Percentiles rank a stretch among this genome's conserved stretches.
Evolutionary conservation across 2,329 filamentous ascomycete genomes (phyloP).

Genomic region (Xylaria hypoxylon): DNA sequence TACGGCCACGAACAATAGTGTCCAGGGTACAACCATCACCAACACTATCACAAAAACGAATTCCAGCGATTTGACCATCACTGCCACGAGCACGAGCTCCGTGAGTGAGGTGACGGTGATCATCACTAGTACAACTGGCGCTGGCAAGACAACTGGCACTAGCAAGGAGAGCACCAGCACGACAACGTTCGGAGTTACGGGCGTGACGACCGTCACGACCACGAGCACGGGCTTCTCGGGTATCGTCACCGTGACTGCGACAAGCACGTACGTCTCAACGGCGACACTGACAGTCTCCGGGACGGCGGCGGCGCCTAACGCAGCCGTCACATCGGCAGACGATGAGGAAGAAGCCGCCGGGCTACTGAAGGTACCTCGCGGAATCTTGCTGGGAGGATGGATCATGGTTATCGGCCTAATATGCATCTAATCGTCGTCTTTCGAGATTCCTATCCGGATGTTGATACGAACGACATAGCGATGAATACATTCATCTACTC

Average conservation of each 20-base stretch:
- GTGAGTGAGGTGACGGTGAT: constrained; percentile 1
- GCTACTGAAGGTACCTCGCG: background rate
- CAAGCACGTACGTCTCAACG: constrained; percentile 31
- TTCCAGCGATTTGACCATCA: too few species aligned
- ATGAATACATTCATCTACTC: background rate
- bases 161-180: background rate
- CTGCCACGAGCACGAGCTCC: too few species aligned
- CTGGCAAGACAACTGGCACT: background rate
- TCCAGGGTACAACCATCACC: background rate
- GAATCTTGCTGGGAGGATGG: constrained; percentile 1
- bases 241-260: constrained; percentile 21
- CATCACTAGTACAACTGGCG: background rate
- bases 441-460: background rate
- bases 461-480: background rate
- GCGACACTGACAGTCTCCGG: constrained; percentile 10
- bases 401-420: background rate
- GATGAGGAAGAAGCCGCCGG: constrained; percentile 15
- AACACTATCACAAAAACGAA: constrained; percentile 6
- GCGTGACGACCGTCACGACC: constrained; percentile 25
- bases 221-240: constrained; percentile 20
- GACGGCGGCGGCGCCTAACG: background rate
- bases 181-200: constrained; percentile 7
- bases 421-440: constrained; percentile 6
- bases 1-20: background rate
- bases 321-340: background rate